phyloP scores from a whole-genome alignment of 176 grass and related monocot genomes.

The Avena sativa region DNA sequence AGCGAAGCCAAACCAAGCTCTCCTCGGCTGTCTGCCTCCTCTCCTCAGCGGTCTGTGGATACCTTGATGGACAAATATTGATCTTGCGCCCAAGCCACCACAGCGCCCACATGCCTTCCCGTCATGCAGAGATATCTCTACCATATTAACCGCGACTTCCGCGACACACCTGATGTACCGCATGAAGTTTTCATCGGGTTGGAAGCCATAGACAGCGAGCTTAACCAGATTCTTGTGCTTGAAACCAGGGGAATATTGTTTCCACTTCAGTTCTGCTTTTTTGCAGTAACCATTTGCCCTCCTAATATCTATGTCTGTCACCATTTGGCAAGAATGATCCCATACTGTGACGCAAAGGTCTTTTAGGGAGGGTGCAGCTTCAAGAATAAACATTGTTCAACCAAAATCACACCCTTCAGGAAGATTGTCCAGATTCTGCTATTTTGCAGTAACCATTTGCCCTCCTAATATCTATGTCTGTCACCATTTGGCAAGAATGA shows the following conservation, averaged over 20 bases:
- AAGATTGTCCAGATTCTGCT: not conserved
- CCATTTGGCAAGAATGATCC: not conserved
- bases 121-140: not conserved
- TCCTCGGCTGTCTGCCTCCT: too few relatives aligned
- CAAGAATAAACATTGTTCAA: conserved; percentile 15
- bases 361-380: not conserved
- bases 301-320: not conserved
- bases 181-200: not conserved
- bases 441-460: not conserved
- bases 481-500: not conserved
- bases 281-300: not conserved
- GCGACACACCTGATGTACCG: too few relatives aligned
- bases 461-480: not conserved
- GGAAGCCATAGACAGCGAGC: not conserved
- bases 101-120: not conserved
- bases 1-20: too few relatives aligned
- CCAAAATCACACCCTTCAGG: conserved; percentile 5
- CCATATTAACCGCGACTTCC: not conserved
- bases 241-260: not conserved
- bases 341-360: not conserved
- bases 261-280: not conserved
- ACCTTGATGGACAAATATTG: too few relatives aligned
- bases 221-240: conserved; percentile 3
- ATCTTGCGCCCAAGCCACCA: too few relatives aligned
- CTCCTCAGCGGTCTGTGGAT: too few relatives aligned